Base-by-base conservation (phyloP, 805 yeast species). In the Barnettozyma sucrosica region DNA sequence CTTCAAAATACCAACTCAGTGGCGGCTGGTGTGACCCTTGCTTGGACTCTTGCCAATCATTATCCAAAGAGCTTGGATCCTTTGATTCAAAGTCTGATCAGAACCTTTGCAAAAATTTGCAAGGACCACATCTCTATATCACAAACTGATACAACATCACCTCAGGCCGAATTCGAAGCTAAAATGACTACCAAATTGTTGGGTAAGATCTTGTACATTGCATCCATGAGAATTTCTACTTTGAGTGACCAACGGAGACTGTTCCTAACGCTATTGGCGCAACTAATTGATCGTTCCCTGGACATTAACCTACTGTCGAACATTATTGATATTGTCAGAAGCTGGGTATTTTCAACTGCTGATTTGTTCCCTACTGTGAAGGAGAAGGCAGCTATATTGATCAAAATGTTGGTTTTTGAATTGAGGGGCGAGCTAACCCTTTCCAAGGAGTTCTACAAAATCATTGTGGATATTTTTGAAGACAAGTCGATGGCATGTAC, bases 341-440 rank as follows among this genome's bases (percentile, higher is more conserved):
- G 76, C 14, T 93, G 99, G 99, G 92, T 90, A 0, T 89, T 95
- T 61, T 79, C 88, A 2, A 79, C 83, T 48, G 72, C 80, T 4
- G 96, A 88, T 54, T 73, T 88, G 20, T 89, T 89, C 71, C 99
- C 99, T 3, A 88, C 98, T 0, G 81, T 85, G 3, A 95, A 93
- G 62, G 99, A 93, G 60, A 93, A 93, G 63, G 96, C 98, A 1
- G 97, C 96, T 0, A 83, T 93, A 36, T 70, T 93, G 48, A 78
- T 90, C 13, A 93, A 93, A 66, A 89, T 95, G 97, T 79, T 92
- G 77, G 85, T 87, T 1, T 90, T 89, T 62, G 98, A 92, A 59
- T 74, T 83, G 39, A 75, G 96, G 53, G 96, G 95, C 4, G 96
- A 92, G 59, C 77, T 87, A 7, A 79, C 86, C 1, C 65, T 81